Conservation (phyloP, 1,284 basidiomycete genomes). For the Vanrija sp. region DNA sequence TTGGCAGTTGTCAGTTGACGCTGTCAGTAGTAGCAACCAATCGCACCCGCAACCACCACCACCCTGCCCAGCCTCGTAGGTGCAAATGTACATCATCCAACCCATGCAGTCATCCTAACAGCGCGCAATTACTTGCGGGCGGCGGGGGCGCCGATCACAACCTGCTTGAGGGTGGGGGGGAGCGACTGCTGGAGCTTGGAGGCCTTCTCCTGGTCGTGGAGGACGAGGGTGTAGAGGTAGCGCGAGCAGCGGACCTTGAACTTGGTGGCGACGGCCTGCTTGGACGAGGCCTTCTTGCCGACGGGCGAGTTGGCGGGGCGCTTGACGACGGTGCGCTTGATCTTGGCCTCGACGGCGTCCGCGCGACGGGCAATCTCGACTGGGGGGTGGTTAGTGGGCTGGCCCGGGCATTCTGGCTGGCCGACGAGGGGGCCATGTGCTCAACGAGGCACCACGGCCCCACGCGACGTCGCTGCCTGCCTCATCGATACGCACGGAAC, state of each 20-base stretch:
- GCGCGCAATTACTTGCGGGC: conserved; percentile 44
- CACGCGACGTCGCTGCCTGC: neutral
- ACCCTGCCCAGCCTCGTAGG: no score
- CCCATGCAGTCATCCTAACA: no score
- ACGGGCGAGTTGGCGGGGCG: conserved; percentile 23
- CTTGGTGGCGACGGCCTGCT: conserved; percentile 81
- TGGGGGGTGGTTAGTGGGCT: neutral
- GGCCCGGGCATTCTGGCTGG: neutral
- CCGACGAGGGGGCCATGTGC: neutral
- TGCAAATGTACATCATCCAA: no score
- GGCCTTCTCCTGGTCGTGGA: conserved; percentile 97
- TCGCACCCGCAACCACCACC: no score
- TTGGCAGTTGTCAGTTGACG: no score
- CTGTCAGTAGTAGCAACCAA: no score
- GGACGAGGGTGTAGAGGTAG: conserved; percentile 94
- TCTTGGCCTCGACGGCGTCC: conserved; percentile 75
- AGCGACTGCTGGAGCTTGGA: conserved; percentile 96
- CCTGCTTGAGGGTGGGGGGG: conserved; percentile 61
- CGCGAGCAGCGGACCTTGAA: conserved; percentile 98
- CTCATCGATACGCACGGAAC: conserved; percentile 56
- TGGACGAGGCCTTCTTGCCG: conserved; percentile 51
- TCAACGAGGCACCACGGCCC: neutral
- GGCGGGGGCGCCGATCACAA: conserved; percentile 47
- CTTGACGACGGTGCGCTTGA: conserved; percentile 79
- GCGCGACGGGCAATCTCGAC: conserved; percentile 83